Percentiles rank a stretch among this genome's conserved stretches.
These are phyloP conservation scores for Sphaerulina musiva DNA, from an alignment of 2,329 filamentous ascomycete species.

Conservation along the genomic window DNA sequence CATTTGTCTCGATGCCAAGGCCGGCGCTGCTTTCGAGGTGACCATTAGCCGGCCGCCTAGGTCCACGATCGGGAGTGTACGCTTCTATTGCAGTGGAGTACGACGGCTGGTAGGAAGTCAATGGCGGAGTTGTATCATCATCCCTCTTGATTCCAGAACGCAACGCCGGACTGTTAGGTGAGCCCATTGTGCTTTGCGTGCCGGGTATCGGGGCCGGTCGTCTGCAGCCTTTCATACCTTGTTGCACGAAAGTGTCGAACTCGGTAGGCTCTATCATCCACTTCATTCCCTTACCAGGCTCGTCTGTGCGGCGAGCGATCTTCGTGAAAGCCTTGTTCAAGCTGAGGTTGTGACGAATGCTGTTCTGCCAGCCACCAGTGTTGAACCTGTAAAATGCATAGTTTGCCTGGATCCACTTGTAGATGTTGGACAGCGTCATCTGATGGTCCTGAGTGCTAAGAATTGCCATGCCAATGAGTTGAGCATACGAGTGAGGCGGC, in stretches of 20 bases:
- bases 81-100: slow-evolving; percentile 47
- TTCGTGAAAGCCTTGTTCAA: slow-evolving; percentile 94
- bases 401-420: slow-evolving; percentile 81
- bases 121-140: slow-evolving; percentile 39
- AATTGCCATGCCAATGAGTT: slow-evolving; percentile 95
- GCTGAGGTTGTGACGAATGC: slow-evolving; percentile 92
- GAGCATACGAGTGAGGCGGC: slow-evolving; percentile 91
- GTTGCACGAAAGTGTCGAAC: slow-evolving; percentile 80
- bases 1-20: slow-evolving; percentile 30
- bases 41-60: slow-evolving; percentile 33
- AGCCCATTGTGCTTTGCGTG: slow-evolving; percentile 32
- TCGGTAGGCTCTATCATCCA: slow-evolving; percentile 87
- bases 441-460: slow-evolving; percentile 80
- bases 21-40: slow-evolving; percentile 23
- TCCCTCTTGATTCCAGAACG: slow-evolving; percentile 42
- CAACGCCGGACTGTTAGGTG: slow-evolving; percentile 52
- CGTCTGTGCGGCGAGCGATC: slow-evolving; percentile 82
- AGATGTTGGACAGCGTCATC: slow-evolving; percentile 85
- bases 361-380: slow-evolving; percentile 94
- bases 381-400: slow-evolving; percentile 90
- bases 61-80: slow-evolving; percentile 50
- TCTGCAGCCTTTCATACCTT: slow-evolving; percentile 45
- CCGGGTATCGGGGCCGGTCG: slow-evolving; percentile 32
- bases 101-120: slow-evolving; percentile 34
- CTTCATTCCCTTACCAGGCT: slow-evolving; percentile 98